Conservation (phyloP, 495 filamentous ascomycete species). For the Penicillium antarcticum region DNA sequence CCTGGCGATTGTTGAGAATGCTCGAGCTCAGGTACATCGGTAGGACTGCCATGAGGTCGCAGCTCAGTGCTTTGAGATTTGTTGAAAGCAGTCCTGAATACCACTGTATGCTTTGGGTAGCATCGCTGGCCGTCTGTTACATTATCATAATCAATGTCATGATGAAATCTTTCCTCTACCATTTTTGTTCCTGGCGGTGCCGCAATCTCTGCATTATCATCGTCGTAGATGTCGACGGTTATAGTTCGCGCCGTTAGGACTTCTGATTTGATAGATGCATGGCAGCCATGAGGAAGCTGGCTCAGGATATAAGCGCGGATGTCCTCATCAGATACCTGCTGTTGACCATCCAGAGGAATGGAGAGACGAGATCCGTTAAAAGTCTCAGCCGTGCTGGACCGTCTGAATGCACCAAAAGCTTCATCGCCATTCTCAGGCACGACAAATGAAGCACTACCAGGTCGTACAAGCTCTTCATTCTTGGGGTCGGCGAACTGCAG, state of each 20-base stretch:
- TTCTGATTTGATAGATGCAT: conserved; percentile 63
- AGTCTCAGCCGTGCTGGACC: conserved; percentile 20
- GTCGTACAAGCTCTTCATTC: conserved; percentile 13
- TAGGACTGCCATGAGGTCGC: conserved; percentile 15
- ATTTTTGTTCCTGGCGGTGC: conserved; percentile 67
- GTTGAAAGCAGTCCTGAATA: conserved; percentile 46
- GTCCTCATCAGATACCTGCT: conserved; percentile 42
- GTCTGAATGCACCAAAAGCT: conserved; percentile 46
- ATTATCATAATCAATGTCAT: conserved; percentile 30
- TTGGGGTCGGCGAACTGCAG: conserved; percentile 20
- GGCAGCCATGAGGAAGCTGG: conserved; percentile 42
- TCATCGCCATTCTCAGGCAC: conserved; percentile 38
- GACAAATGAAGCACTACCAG: conserved; percentile 35
- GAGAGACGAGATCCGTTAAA: conserved; percentile 23
- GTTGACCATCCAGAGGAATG: conserved; percentile 28
- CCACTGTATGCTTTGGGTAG: conserved; percentile 39
- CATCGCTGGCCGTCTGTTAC: conserved; percentile 11
- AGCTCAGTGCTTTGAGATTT: conserved; percentile 40
- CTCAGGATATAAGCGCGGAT: conserved; percentile 44
- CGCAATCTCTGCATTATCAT: conserved; percentile 53
- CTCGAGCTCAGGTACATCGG: background rate
- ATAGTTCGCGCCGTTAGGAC: conserved; percentile 65
- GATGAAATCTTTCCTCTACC: conserved; percentile 52
- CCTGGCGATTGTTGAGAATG: background rate
- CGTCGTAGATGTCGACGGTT: conserved; percentile 67